Evolutionary conservation across 2,329 filamentous ascomycete genomes (phyloP), one percentile per base, ranked within the genome.

Genomic region (Sporothrix globosa): DNA sequence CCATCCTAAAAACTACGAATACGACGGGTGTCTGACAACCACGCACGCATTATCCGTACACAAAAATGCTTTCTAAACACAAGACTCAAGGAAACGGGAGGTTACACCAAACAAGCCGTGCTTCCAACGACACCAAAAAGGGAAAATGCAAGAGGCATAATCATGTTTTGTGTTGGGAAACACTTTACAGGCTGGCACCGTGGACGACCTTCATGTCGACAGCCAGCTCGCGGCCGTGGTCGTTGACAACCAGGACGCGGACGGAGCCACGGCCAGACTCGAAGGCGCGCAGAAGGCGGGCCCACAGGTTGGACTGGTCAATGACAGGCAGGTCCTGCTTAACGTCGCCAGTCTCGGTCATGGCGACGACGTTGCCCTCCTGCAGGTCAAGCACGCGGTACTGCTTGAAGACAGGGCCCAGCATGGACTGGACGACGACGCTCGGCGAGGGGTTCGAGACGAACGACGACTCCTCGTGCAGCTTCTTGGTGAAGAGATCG

Each of bases 191-290:
- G 78, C 86, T 86, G 75, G 88, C 89, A 79, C 88, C 88, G 85
- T 99, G 96, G 80, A 98, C 92, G 80, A 97, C 92, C 92, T 97
- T 98, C 90, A 96, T 96, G 88, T 99, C 96, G 77, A 99, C 96
- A 77, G 92, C 94, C 79, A 99, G 90, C 89, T 99, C 96, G 78
- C 91, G 90, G 77, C 93, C 94, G 78, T 91, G 87, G 83, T 99
- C 96, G 82, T 90, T 93, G 84, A 99, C 94, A 82, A 99, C 96
- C 73, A 98, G 90, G 79, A 97, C 93, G 77, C 96, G 92, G 79
- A 99, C 92, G 80, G 90, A 93, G 82, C 96, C 96, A 81, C 94
- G 92, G 81, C 96, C 96, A 76, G 92, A 91, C 83, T 92, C 90
- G 82, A 97, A 99, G 75, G 93, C 88, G 76, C 91, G 88, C 77